A percentile compares a stretch with the other conserved stretches of the same genome.
phyloP scores from a whole-genome alignment of 2,329 filamentous ascomycete genomes.

The Ustulina deusta region DNA sequence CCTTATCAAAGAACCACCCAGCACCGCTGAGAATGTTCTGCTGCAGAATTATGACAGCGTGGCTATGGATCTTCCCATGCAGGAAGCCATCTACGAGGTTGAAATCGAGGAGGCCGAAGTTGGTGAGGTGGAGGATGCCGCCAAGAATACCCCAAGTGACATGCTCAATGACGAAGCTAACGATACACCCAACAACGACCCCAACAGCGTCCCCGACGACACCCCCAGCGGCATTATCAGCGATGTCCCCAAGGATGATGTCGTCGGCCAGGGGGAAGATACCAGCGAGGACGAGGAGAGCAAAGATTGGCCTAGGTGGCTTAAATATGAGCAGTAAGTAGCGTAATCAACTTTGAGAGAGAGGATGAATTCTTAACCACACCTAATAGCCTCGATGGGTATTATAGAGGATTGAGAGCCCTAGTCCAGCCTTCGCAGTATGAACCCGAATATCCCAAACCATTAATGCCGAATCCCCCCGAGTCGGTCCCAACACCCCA shows the following conservation, averaged over 20 bases:
- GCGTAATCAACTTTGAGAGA: neutral
- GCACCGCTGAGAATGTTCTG: constrained; percentile 28
- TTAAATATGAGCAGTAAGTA: constrained; percentile 59
- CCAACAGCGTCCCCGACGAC: neutral
- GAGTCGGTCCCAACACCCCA: constrained; percentile 46
- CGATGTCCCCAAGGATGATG: neutral
- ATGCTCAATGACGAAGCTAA: neutral
- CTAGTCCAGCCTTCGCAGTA: constrained; percentile 74
- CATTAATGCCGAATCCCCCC: constrained; percentile 28
- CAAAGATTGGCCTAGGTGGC: constrained; percentile 52
- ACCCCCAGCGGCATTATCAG: neutral
- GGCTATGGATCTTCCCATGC: constrained; percentile 22
- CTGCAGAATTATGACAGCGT: constrained; percentile 41
- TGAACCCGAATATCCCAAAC: constrained; percentile 77
- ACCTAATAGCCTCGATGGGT: constrained; percentile 75
- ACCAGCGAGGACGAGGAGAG: constrained; percentile 28
- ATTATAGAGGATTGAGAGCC: constrained; percentile 81
- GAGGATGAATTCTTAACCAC: constrained; percentile 34
- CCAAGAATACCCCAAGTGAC: neutral
- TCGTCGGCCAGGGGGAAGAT: constrained; percentile 5
- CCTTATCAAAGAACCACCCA: constrained; percentile 28
- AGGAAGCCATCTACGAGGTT: constrained; percentile 25
- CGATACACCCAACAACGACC: neutral
- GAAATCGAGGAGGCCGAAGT: constrained; percentile 20
- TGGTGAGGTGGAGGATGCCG: constrained; percentile 19